phyloP scores from a whole-genome alignment of 805 yeast species.

The Lipomyces sp. region DNA sequence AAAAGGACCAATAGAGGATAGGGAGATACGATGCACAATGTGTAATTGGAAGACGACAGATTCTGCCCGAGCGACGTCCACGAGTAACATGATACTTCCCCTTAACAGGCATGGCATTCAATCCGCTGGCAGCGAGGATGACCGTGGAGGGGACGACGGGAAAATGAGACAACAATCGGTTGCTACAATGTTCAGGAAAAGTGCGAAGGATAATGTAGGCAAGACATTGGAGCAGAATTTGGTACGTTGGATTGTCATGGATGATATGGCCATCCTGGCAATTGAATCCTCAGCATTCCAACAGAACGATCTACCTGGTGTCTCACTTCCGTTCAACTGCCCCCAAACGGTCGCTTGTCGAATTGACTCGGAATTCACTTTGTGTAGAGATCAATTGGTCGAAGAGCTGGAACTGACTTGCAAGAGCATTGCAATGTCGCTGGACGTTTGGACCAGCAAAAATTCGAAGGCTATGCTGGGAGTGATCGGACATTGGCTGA shows the following conservation, averaged over 20 bases:
- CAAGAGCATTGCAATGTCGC: slow-evolving; percentile 1
- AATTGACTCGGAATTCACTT: neutral
- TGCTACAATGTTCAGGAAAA: neutral
- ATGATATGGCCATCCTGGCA: slow-evolving; percentile 1
- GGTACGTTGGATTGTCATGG: slow-evolving; percentile 1
- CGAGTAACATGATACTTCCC: too few species aligned
- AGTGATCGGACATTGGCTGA: slow-evolving; percentile 12
- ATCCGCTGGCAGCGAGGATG: too few species aligned
- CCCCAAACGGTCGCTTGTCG: neutral
- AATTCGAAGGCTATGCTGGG: neutral
- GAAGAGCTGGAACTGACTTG: neutral
- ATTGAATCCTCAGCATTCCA: slow-evolving; percentile 6
- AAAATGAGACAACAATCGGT: too few species aligned
- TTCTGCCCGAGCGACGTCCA: too few species aligned
- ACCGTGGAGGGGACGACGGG: too few species aligned
- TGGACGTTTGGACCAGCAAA: slow-evolving; percentile 10
- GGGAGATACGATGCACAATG: neutral
- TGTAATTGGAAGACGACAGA: too few species aligned
- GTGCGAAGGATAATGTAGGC: neutral
- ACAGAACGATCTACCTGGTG: slow-evolving; percentile 1
- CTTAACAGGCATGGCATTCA: too few species aligned
- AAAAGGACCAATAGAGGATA: slow-evolving; percentile 1
- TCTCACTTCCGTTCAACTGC: slow-evolving; percentile 3
- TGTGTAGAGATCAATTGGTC: neutral
- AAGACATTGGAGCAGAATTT: neutral